phyloP scores from a whole-genome alignment of 257 asterid species.

The Scutellaria minor region DNA sequence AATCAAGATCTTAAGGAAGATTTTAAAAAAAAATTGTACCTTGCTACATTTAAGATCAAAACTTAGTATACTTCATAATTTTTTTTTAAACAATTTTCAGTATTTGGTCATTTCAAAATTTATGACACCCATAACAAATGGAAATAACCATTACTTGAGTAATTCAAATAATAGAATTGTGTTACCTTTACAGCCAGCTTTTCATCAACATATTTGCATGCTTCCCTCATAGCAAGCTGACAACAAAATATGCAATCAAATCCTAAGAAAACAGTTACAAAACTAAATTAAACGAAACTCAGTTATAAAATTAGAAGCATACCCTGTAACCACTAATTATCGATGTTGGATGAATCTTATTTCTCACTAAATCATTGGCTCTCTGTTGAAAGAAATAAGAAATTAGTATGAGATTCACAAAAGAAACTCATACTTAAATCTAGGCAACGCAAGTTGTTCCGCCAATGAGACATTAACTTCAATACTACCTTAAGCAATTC shows the following conservation, averaged over 20 bases:
- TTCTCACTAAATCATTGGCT: constrained; percentile 95
- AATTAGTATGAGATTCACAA: constrained; percentile 31
- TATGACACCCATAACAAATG: neutral
- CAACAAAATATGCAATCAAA: constrained; percentile 31
- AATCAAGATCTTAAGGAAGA: neutral
- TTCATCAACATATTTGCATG: constrained; percentile 95
- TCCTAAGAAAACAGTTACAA: constrained; percentile 1
- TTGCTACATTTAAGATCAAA: neutral
- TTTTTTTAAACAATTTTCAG: neutral
- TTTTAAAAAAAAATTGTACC: neutral
- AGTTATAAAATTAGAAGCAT: too few species aligned
- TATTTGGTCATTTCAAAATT: neutral
- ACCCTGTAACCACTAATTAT: constrained; percentile 97
- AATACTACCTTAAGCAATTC: constrained; percentile 87
- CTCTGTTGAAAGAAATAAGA: constrained; percentile 58
- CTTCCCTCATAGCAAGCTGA: constrained; percentile 99
- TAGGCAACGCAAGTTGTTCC: neutral
- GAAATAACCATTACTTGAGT: constrained; percentile 9
- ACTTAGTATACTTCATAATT: neutral
- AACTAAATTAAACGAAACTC: neutral
- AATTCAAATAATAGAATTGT: constrained; percentile 18
- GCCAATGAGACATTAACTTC: neutral
- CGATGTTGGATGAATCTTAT: constrained; percentile 94
- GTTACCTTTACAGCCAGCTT: constrained; percentile 85
- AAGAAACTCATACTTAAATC: constrained; percentile 8